Percentiles rank a stretch among this genome's conserved stretches.
These are phyloP conservation scores for Sphagnum tenellum DNA, from an alignment of 225 moss, liverwort and hornwort species.

Conservation along the genomic window DNA sequence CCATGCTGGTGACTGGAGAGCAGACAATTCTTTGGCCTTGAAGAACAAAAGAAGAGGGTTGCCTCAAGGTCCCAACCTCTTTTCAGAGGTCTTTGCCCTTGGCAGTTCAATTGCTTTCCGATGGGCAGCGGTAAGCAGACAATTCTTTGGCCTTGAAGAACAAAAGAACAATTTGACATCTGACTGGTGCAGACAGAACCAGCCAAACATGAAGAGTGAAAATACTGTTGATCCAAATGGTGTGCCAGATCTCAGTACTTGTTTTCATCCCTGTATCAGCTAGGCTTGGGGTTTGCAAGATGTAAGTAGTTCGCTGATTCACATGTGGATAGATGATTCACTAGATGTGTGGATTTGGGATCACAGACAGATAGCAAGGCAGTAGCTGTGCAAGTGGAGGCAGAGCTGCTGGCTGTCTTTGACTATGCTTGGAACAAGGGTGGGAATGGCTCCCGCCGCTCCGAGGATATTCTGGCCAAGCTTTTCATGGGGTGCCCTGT, in stretches of 20 bases:
- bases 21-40: background rate
- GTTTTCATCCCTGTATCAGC: too few species aligned
- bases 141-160: too few species aligned
- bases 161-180: too few species aligned
- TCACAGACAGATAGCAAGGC: slow-evolving; percentile 68
- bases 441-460: slow-evolving; percentile 62
- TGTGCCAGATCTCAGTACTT: too few species aligned
- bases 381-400: slow-evolving; percentile 70
- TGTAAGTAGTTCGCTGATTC: too few species aligned
- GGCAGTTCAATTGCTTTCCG: slow-evolving; percentile 75
- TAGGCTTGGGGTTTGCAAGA: too few species aligned
- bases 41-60: slow-evolving; percentile 8
- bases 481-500: slow-evolving; percentile 50
- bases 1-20: background rate
- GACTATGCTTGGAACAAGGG: slow-evolving; percentile 91
- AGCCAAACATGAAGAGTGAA: too few species aligned
- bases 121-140: slow-evolving; percentile 50
- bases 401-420: slow-evolving; percentile 69
- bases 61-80: slow-evolving; percentile 26
- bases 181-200: too few species aligned
- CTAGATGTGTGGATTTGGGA: too few species aligned
- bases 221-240: too few species aligned
- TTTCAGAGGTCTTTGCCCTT: slow-evolving; percentile 75
- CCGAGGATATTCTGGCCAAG: slow-evolving; percentile 72
- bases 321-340: too few species aligned